Percentiles rank a stretch among this genome's conserved stretches.
Evolutionary conservation across 2,329 filamentous ascomycete species (phyloP).

Genomic region (Fusarium verticillioides): DNA sequence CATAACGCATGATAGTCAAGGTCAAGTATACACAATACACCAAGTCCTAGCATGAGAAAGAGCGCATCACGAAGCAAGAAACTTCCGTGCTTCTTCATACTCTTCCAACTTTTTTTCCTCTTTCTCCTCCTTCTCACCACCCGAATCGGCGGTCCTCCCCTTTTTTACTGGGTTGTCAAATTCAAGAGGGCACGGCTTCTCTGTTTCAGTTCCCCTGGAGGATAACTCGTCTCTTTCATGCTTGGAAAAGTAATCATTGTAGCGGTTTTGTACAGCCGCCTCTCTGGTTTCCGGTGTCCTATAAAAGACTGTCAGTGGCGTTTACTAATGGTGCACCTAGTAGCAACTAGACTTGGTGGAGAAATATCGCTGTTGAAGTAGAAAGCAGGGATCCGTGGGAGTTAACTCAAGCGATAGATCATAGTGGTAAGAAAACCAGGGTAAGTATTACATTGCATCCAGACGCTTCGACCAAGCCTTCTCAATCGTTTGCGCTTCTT

Average conservation of each 20-base stretch:
- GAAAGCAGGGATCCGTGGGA: neutral
- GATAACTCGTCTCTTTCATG: neutral
- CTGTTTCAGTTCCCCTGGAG: too few relatives aligned
- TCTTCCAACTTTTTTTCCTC: neutral
- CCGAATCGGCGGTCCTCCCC: neutral
- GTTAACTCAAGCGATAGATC: neutral
- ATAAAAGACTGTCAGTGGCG: neutral
- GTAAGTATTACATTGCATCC: too few relatives aligned
- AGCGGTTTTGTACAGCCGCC: neutral
- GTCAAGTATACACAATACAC: neutral
- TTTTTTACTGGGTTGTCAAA: neutral
- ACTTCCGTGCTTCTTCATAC: neutral
- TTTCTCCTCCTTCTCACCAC: neutral
- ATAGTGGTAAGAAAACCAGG: neutral
- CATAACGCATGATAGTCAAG: neutral
- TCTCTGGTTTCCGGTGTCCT: neutral
- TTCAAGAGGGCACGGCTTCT: too few relatives aligned
- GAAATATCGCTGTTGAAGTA: neutral
- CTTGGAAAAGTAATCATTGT: neutral
- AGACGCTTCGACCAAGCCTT: too few relatives aligned
- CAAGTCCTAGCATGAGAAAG: neutral
- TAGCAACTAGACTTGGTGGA: neutral
- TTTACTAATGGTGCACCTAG: neutral
- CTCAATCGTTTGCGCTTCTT: neutral
- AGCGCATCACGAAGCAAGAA: fast-evolving